A percentile compares a stretch with the other conserved stretches of the same genome.
Conservation (phyloP, 495 filamentous ascomycete genomes). For the Copromyces sp. region DNA sequence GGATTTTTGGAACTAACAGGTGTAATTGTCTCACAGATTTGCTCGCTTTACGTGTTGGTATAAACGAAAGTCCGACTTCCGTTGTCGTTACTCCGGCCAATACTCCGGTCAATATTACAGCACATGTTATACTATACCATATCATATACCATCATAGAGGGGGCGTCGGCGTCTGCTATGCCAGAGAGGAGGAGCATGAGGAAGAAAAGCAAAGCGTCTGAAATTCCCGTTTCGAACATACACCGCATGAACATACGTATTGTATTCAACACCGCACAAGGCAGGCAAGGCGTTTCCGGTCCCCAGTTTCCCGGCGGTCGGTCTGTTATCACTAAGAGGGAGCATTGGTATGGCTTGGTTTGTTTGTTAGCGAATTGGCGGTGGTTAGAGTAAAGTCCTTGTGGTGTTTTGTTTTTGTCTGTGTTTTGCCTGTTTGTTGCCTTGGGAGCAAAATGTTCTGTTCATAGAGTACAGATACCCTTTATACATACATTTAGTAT, state of each 20-base stretch:
- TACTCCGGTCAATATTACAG: not conserved
- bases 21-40: conserved; percentile 26
- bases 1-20: too few species aligned
- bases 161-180: not conserved
- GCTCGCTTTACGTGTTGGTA: conserved; percentile 43
- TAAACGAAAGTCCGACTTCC: conserved; percentile 8
- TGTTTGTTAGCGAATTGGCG: not conserved
- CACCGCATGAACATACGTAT: not conserved
- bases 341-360: not conserved
- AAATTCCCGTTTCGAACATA: not conserved
- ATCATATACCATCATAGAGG: not conserved
- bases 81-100: not conserved
- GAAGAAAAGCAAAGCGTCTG: not conserved
- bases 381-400: too few species aligned
- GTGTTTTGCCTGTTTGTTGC: too few species aligned
- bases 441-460: not conserved
- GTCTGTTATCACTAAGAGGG: not conserved
- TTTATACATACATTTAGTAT: not conserved
- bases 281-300: not conserved
- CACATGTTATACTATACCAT: not conserved
- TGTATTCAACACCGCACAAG: not conserved
- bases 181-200: not conserved
- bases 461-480: not conserved
- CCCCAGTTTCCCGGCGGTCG: not conserved
- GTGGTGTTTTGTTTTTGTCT: too few species aligned